Evolutionary conservation across 805 yeast species (phyloP).

Genomic region (Peterozyma toletana): DNA sequence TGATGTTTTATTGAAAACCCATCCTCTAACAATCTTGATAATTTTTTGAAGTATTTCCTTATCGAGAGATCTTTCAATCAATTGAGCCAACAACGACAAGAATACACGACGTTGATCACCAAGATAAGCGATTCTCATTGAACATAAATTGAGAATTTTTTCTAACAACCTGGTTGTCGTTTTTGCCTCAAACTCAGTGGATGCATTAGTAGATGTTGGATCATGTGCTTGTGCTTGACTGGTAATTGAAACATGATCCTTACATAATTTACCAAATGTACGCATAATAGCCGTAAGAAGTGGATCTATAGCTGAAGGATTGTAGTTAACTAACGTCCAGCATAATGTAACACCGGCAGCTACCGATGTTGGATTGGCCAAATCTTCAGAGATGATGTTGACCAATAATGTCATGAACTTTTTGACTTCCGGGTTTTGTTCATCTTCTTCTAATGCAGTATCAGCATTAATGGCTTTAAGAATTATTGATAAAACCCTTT

Average conservation of each 20-base stretch:
- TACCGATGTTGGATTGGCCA: slow-evolving; percentile 60
- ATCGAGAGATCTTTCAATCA: slow-evolving; percentile 84
- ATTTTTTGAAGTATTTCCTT: slow-evolving; percentile 67
- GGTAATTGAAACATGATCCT: slow-evolving; percentile 65
- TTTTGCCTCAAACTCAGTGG: slow-evolving; percentile 62
- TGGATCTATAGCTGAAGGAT: slow-evolving; percentile 69
- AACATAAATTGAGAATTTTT: slow-evolving; percentile 67
- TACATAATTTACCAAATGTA: slow-evolving; percentile 82
- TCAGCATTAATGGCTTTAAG: slow-evolving; percentile 56
- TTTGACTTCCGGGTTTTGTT: slow-evolving; percentile 52
- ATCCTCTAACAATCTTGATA: slow-evolving; percentile 68
- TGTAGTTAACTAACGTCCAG: slow-evolving; percentile 73
- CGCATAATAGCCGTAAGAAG: slow-evolving; percentile 73
- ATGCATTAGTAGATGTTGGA: slow-evolving; percentile 11
- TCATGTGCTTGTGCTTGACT: slow-evolving; percentile 6
- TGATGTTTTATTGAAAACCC: slow-evolving; percentile 84
- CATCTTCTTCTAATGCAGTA: slow-evolving; percentile 32
- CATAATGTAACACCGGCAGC: slow-evolving; percentile 82
- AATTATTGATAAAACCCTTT: slow-evolving; percentile 64
- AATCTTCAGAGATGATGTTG: slow-evolving; percentile 71
- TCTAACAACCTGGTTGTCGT: slow-evolving; percentile 73
- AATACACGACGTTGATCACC: slow-evolving; percentile 94
- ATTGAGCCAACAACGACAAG: slow-evolving; percentile 76
- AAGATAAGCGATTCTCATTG: slow-evolving; percentile 74
- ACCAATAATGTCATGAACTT: slow-evolving; percentile 55